Percentiles rank a stretch among this genome's conserved stretches.
Conservation (phyloP, 1,139 yeast species). For the Meyerozyma athensensis region DNA sequence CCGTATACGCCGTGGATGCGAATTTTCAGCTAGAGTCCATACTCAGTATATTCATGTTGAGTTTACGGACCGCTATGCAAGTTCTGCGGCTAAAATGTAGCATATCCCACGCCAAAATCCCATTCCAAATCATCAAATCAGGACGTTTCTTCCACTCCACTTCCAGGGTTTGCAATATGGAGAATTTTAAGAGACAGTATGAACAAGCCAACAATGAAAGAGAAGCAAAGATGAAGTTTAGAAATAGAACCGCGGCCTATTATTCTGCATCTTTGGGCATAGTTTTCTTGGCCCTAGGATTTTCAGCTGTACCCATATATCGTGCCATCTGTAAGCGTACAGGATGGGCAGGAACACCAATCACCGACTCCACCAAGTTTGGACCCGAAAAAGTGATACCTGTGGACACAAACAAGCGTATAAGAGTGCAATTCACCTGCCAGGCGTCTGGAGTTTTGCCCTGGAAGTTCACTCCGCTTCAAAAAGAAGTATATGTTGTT, state of each 20-base stretch:
- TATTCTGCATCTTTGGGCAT: slow-evolving; percentile 71
- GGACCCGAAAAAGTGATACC: slow-evolving; percentile 87
- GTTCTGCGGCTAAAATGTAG: no score
- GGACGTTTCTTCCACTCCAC: background rate
- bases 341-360: slow-evolving; percentile 94
- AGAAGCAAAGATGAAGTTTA: slow-evolving; percentile 26
- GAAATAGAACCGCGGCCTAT: slow-evolving; percentile 54
- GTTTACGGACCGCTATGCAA: no score
- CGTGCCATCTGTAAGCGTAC: slow-evolving; percentile 91
- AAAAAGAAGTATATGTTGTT: slow-evolving; percentile 83
- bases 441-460: slow-evolving; percentile 90
- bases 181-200: background rate
- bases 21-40: no score
- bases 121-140: no score
- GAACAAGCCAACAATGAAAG: slow-evolving; percentile 14
- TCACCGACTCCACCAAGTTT: slow-evolving; percentile 74
- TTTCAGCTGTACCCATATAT: slow-evolving; percentile 90
- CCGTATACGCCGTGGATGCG: background rate
- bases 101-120: no score
- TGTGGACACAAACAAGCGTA: slow-evolving; percentile 78
- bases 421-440: slow-evolving; percentile 80
- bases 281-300: slow-evolving; percentile 72
- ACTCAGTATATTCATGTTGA: no score
- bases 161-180: background rate
- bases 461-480: slow-evolving; percentile 95